A percentile compares a stretch with the other conserved stretches of the same genome.
Conservation (phyloP, 345 rosid genomes). For the Moricandia moricandioides region DNA sequence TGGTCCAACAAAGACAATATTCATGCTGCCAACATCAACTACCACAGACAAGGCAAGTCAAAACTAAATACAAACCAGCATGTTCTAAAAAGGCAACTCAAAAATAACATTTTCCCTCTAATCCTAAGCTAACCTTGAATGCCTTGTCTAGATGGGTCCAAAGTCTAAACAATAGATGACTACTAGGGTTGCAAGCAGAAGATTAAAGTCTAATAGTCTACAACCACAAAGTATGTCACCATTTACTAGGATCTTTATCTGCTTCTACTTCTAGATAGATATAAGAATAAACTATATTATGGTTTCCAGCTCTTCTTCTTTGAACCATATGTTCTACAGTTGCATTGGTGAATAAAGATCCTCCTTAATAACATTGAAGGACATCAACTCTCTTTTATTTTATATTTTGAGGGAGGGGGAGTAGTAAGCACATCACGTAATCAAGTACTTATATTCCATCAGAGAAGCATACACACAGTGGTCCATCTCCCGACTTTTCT, state of each 20-base stretch:
- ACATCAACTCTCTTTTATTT: too few relatives aligned
- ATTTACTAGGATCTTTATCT: too few relatives aligned
- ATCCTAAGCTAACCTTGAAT: slow-evolving; percentile 22
- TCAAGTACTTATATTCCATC: slow-evolving; percentile 38
- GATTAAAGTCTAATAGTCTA: too few relatives aligned
- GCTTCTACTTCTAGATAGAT: too few relatives aligned
- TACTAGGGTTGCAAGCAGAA: background rate
- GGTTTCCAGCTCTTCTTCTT: too few relatives aligned
- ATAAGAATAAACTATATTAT: too few relatives aligned
- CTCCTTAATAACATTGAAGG: too few relatives aligned
- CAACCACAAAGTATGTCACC: too few relatives aligned
- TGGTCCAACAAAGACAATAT: slow-evolving; percentile 27
- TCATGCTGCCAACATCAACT: slow-evolving; percentile 16
- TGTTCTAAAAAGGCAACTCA: background rate
- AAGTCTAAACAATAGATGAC: slow-evolving; percentile 29
- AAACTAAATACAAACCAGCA: background rate
- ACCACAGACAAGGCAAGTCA: slow-evolving; percentile 9
- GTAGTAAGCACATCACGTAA: slow-evolving; percentile 24
- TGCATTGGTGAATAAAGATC: too few relatives aligned
- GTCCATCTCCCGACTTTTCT: slow-evolving; percentile 35
- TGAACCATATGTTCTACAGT: too few relatives aligned
- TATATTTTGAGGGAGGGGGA: too few relatives aligned
- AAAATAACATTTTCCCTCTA: background rate
- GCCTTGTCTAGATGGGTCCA: slow-evolving; percentile 22
- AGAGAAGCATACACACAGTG: slow-evolving; percentile 39